Base-by-base conservation (phyloP, 1,284 basidiomycete genomes). In the Heimioporus punctisporus region DNA sequence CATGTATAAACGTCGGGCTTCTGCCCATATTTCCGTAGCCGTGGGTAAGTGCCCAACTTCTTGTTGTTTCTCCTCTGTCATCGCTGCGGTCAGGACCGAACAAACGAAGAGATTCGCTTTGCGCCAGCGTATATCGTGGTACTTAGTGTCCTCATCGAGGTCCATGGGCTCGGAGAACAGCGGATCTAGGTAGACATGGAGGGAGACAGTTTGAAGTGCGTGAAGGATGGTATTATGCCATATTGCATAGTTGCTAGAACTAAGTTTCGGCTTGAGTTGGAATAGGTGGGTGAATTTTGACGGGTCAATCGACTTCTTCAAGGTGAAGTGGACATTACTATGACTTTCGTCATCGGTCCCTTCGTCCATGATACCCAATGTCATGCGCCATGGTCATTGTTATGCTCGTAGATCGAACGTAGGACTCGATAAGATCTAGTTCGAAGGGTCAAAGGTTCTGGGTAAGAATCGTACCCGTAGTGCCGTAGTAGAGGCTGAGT, bases 21-120 rank as follows among this genome's bases (percentile, higher is more conserved):
- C 40, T 0, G 1, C 6, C 50, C 50, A 59, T 9, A 55, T 58
- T 10, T 49, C 34, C 1, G 19, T 9, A 6, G 49, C 54, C 1
- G 6, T 54, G 1, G 14, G 1, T 4, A 60, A 12, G 10, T 60
- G 51, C 4, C 34, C 23, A 3, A 56, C 2, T 12, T 60, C 26
- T 0, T 4, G 17, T 11, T 24, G 21, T 14, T 34, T 14, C 4
- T 60, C 57, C 23, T 60, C 46, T 1, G 7, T 47, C 51, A 60
- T 60, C 1, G 7, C 26, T 1, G 30, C 15, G 0, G 42, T 54
- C 3, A 60, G 46, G 6, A 58, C 30, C 1, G 21, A 42, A 14
- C 31, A 28, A 2, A 60, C 39, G 19, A 56, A 50, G 2, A 15
- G 6, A 2, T 59, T 52, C 2, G 51, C 58, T 15, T 45, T 55